phyloP scores from a whole-genome alignment of 1,284 basidiomycete species.

The Coniophora puteana region DNA sequence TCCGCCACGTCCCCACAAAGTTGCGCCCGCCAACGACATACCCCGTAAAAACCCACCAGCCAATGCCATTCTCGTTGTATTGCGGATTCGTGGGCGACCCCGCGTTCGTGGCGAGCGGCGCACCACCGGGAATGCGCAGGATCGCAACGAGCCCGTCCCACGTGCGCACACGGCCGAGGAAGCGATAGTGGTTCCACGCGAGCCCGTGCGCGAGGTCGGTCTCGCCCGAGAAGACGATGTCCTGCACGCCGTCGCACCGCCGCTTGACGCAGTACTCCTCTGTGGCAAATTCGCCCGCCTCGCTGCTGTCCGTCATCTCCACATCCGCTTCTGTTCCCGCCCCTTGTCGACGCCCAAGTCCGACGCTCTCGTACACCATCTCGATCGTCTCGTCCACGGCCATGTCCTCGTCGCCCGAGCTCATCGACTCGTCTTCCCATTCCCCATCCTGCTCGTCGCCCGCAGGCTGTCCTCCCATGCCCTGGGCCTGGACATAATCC shows the following conservation, averaged over 20 bases:
- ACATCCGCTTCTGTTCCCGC: conserved; percentile 22
- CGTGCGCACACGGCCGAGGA: conserved; percentile 59
- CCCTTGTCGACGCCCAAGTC: conserved; percentile 8
- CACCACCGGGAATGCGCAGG: conserved; percentile 44
- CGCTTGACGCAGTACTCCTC: conserved; percentile 23
- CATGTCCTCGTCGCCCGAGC: conserved; percentile 4
- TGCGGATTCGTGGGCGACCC: conserved; percentile 10
- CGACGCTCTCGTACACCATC: conserved; percentile 11
- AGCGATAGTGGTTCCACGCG: conserved; percentile 58
- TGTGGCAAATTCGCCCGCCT: conserved; percentile 1
- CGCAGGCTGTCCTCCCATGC: conserved; percentile 6
- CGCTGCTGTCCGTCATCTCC: conserved; percentile 10
- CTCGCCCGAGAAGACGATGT: conserved; percentile 58
- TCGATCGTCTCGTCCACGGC: no score
- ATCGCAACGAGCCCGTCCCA: conserved; percentile 70
- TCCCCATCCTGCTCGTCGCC: conserved; percentile 12
- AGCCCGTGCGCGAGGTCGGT: conserved; percentile 52
- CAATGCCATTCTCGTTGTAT: conserved; percentile 2
- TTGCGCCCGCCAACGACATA: conserved; percentile 61
- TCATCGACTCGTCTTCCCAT: conserved; percentile 17
- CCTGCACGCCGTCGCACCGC: conserved; percentile 48
- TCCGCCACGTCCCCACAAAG: conserved; percentile 69
- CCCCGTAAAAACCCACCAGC: conserved; percentile 59
- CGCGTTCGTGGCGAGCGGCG: background rate
- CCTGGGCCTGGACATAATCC: conserved; percentile 10